These are phyloP conservation scores for Arthrobotrys entomopaga DNA, from an alignment of 2,329 filamentous ascomycete genomes.

Conservation along the genomic window DNA sequence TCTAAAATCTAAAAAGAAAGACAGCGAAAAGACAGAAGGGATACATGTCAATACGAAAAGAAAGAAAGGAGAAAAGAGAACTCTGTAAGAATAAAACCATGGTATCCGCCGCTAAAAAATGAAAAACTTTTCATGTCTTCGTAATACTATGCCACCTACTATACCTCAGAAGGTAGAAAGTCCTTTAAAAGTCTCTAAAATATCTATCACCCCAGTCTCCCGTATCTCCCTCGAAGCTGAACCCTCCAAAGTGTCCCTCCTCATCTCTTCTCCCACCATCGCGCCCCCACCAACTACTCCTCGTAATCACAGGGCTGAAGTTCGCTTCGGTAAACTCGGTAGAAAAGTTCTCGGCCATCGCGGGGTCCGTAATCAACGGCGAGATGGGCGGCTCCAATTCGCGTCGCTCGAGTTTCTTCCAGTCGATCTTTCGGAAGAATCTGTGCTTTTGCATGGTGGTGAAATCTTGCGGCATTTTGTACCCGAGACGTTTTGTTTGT, in stretches of 20 bases:
- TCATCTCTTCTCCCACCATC: slow-evolving; percentile 65
- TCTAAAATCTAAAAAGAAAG: too few species aligned
- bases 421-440: slow-evolving; percentile 97
- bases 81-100: too few species aligned
- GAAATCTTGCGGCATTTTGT: slow-evolving; percentile 88
- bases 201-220: slow-evolving; percentile 49
- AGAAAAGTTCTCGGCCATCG: slow-evolving; percentile 95
- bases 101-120: slow-evolving; percentile 6
- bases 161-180: slow-evolving; percentile 64
- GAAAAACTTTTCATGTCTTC: not conserved
- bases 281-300: slow-evolving; percentile 61
- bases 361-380: slow-evolving; percentile 93
- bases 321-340: slow-evolving; percentile 88
- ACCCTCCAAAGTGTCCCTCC: slow-evolving; percentile 68
- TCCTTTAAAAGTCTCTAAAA: slow-evolving; percentile 48
- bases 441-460: slow-evolving; percentile 86
- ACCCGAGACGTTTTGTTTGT: slow-evolving; percentile 86
- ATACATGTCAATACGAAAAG: too few species aligned
- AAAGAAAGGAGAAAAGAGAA: too few species aligned
- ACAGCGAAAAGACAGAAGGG: too few species aligned
- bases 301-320: slow-evolving; percentile 75
- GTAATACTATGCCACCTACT: slow-evolving; percentile 61
- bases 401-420: slow-evolving; percentile 82
- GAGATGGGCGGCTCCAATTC: slow-evolving; percentile 89
- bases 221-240: slow-evolving; percentile 67